Conservation (phyloP, 2,329 filamentous ascomycete species). For the Colletotrichum abscissum region DNA sequence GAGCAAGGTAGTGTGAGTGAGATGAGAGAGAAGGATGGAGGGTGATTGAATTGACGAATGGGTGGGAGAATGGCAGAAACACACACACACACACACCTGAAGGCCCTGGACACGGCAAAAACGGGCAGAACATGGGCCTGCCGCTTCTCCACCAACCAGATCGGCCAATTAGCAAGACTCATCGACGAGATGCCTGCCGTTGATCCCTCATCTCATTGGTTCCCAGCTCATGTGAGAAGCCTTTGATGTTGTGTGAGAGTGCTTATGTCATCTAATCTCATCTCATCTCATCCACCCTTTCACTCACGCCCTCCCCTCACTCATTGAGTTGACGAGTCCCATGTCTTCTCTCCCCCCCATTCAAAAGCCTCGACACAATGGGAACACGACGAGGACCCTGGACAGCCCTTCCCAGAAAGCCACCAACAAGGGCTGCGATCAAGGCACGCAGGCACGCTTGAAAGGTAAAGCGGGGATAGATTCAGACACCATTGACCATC, state of each 20-base stretch:
- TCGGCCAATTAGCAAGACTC: conserved; percentile 1
- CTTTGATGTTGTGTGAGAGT: conserved; percentile 1
- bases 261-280: conserved; percentile 3
- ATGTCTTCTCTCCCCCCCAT: background rate
- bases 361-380: background rate
- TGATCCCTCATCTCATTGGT: conserved; percentile 26
- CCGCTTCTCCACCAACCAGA: background rate
- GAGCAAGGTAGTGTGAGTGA: background rate
- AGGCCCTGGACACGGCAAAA: background rate
- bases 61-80: background rate
- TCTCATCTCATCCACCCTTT: conserved; percentile 1
- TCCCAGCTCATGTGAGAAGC: conserved; percentile 10
- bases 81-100: background rate
- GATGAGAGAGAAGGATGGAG: background rate
- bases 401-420: background rate
- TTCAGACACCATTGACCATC: conserved; percentile 14
- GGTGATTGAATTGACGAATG: background rate
- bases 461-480: conserved; percentile 29
- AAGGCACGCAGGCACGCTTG: conserved; percentile 3
- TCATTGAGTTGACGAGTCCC: too few relatives aligned
- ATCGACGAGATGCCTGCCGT: conserved; percentile 29
- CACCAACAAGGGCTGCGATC: conserved; percentile 7
- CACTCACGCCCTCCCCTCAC: background rate
- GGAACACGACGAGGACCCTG: background rate
- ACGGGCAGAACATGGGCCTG: background rate